Base-by-base conservation (phyloP, 208 protist species). In the Wallacemonas sp. region DNA sequence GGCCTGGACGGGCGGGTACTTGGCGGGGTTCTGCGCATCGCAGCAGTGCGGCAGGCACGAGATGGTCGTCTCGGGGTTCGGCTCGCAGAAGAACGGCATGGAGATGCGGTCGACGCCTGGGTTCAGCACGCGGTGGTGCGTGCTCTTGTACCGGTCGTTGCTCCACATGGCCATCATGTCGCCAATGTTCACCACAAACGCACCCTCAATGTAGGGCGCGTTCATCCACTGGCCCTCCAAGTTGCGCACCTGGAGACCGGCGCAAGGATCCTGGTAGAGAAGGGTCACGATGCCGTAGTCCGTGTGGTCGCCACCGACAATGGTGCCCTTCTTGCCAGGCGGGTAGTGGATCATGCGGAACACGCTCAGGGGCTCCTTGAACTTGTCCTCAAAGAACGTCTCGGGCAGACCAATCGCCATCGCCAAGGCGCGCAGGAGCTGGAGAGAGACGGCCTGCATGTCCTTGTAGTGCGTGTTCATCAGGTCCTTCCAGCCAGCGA, bases 281-380 rank as follows among this genome's bases (percentile, higher is more conserved):
- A 82, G 39, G 28, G 79, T 86, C 12, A 86, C 57, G 38, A 77
- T 57, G 20, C 79, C 79, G 63, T 82, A 86, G 52, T 86, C 79
- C 41, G 68, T 76, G 67, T 86, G 79, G 36, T 65, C 70, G 8
- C 79, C 79, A 33, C 57, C 57, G 18, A 72, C 72, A 0, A 71
- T 18, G 1, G 46, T 25, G 36, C 49, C 55, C 61, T 76, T 32
- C 28, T 64, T 41, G 23, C 26, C 52, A 11, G 67, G 26, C 5
- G 77, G 77, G 64, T 81, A 92, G 75, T 87, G 78, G 45, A 94
- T 85, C 66, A 94, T 77, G 61, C 89, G 81, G 61, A 94, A 91
- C 20, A 81, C 72, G 50, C 84, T 89, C 12, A 91, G 70, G 2
- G 83, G 82, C 50, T 92, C 89, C 1, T 76, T 12, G 65, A 91